Percentiles rank a stretch among this genome's conserved stretches.
Conservation (phyloP, 257 asterid species). For the Solanum commersonii region DNA sequence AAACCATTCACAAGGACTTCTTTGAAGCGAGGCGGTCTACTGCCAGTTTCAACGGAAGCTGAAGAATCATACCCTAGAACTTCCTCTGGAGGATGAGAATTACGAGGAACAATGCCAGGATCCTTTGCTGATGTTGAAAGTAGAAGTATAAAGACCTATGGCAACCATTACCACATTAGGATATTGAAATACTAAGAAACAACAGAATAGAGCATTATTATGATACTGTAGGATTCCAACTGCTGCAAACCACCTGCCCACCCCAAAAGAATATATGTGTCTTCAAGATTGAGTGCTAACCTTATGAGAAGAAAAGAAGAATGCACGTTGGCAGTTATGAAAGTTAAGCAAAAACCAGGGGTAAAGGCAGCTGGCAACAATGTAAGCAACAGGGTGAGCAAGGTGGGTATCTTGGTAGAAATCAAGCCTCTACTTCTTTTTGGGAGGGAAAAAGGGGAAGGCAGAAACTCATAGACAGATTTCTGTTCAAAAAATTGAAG, state of each 20-base stretch:
- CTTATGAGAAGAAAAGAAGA: neutral
- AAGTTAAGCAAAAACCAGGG: neutral
- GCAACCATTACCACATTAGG: conserved; percentile 4
- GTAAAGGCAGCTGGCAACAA: neutral
- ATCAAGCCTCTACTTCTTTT: neutral
- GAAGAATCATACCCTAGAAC: conserved; percentile 16
- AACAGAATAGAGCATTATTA: neutral
- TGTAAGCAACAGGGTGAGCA: neutral
- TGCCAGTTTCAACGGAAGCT: conserved; percentile 15
- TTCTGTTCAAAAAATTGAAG: neutral
- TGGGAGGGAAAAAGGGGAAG: neutral
- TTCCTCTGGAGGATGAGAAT: conserved; percentile 39
- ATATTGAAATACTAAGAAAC: neutral
- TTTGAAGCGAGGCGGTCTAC: conserved; percentile 32
- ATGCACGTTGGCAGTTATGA: neutral
- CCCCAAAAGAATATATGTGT: neutral
- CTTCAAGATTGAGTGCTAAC: neutral
- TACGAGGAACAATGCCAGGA: conserved; percentile 82
- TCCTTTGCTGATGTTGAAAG: conserved; percentile 59
- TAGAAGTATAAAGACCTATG: conserved; percentile 28
- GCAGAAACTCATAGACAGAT: neutral
- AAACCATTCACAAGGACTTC: conserved; percentile 55
- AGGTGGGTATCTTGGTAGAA: neutral
- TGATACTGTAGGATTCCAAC: neutral
- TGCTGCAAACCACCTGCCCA: neutral